These are phyloP conservation scores for Fusarium virguliforme DNA, from an alignment of 2,329 filamentous ascomycete species.

Conservation along the genomic window DNA sequence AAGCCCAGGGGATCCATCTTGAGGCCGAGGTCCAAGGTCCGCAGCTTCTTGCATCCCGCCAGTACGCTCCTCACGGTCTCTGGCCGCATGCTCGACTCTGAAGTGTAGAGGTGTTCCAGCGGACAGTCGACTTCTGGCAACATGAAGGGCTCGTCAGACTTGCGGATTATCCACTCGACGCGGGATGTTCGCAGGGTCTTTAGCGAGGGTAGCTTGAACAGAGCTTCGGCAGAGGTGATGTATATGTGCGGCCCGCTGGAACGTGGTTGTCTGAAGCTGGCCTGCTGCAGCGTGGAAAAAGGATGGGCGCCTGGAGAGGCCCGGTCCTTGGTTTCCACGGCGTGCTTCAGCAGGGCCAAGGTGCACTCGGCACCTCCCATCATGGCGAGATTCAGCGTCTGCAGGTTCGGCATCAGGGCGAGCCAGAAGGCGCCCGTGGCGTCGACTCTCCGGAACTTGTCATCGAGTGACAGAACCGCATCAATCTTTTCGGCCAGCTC, in stretches of 20 bases:
- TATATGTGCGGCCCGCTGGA: neutral
- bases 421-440: neutral
- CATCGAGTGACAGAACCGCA: neutral
- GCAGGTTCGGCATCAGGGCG: conserved; percentile 4
- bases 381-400: neutral
- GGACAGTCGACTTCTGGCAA: neutral
- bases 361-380: neutral
- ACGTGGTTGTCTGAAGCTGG: neutral
- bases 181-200: neutral
- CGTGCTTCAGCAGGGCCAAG: neutral
- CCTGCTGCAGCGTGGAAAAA: neutral
- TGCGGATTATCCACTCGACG: neutral
- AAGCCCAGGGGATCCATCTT: neutral
- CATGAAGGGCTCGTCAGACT: neutral
- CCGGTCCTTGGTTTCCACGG: neutral
- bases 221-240: neutral
- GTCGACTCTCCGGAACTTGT: neutral
- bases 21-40: neutral
- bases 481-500: neutral
- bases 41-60: neutral
- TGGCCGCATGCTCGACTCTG: neutral
- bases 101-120: neutral
- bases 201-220: neutral
- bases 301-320: neutral
- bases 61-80: neutral